A percentile compares a stretch with the other conserved stretches of the same genome.
phyloP scores from a whole-genome alignment of 495 filamentous ascomycete species.

The Penicillium herquei region DNA sequence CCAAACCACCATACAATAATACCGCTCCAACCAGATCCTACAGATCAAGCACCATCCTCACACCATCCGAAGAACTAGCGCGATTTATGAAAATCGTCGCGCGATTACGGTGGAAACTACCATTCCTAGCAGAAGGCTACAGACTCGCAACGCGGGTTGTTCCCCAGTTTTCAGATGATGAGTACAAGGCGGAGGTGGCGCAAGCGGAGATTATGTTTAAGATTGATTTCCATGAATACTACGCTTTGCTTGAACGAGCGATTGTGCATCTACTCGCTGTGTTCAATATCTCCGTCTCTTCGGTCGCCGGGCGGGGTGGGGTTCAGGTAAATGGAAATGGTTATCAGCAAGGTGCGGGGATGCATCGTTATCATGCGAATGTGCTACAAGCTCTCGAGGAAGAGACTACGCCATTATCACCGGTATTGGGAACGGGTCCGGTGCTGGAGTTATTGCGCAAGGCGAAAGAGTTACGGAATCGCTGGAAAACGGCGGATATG shows the following conservation, averaged over 20 bases:
- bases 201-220: conserved; percentile 65
- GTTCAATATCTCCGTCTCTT: conserved; percentile 49
- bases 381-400: conserved; percentile 56
- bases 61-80: conserved; percentile 43
- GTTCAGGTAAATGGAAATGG: background rate
- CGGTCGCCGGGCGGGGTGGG: conserved; percentile 5
- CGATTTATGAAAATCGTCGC: conserved; percentile 57
- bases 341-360: background rate
- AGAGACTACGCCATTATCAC: conserved; percentile 47
- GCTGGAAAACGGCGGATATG: conserved; percentile 61
- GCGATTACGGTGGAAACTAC: conserved; percentile 60
- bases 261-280: conserved; percentile 60
- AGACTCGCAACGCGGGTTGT: conserved; percentile 37
- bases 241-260: conserved; percentile 62
- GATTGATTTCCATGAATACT: conserved; percentile 69
- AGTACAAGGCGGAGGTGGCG: conserved; percentile 14
- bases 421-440: conserved; percentile 46
- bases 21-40: no score
- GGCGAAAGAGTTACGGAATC: conserved; percentile 65
- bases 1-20: conserved; percentile 12
- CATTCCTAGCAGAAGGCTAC: conserved; percentile 55
- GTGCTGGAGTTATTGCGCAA: conserved; percentile 48
- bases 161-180: background rate
- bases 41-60: conserved; percentile 3
- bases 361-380: conserved; percentile 63